Base-by-base conservation (phyloP, 2,329 filamentous ascomycete species). In the Cercospora sp. region DNA sequence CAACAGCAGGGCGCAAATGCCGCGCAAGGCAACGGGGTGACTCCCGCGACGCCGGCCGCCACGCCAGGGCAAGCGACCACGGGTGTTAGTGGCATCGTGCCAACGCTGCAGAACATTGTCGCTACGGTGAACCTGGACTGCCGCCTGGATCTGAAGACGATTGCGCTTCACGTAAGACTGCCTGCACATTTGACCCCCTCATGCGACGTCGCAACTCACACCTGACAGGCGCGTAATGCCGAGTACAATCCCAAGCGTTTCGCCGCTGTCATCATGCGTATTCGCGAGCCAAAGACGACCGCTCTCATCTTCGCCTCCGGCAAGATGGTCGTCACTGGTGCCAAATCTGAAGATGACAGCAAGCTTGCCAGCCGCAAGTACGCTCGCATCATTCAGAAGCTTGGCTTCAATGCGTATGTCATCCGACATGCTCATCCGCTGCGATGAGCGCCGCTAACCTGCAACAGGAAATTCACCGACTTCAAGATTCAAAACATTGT, bases 401-500 rank as follows among this genome's bases (percentile, higher is more conserved):
- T 99, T 69, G 95, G 95, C 71, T 99, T 99, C 87, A 97, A 97
- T 75, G 66, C 66, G 66, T 68, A 68, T 61, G 66, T 62, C 61
- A 49, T 57, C 18, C 26, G 62, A 43, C 49, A 57, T 55, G 61
- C 60, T 63, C 55, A 59, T 63, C 61, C 26, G 49, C 34, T 65
- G 53, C 10, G 57, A 59, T 63, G 63, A 26, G 32, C 65, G 5
- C 16, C 55, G 55, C 63, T 65, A 34, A 65, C 37, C 4, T 16
- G 53, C 21, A 37, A 5, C 63, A 59, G 53, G 18, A 97, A 97
- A 88, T 98, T 99, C 82, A 97, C 94, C 74, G 95, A 99, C 81
- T 99, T 99, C 85, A 99, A 98, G 88, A 99, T 99, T 78, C 94
- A 97, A 85, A 99, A 99, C 83, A 98, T 99, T 73, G 95, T 99